Conservation (phyloP, 331 rosid species). For the Ulmus americana region DNA sequence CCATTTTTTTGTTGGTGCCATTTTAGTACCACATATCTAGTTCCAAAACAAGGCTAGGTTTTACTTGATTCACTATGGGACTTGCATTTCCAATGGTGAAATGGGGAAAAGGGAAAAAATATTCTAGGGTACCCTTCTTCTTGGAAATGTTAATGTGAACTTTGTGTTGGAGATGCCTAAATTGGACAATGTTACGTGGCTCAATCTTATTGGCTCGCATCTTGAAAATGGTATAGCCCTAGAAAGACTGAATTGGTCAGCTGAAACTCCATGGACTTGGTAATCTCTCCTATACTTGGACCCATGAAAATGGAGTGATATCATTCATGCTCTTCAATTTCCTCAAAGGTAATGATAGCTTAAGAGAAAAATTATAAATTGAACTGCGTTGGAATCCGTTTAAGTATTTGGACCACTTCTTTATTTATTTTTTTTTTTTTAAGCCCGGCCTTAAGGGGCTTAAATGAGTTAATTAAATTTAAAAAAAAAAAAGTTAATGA, state of each 20-base stretch:
- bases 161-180: conserved; percentile 19
- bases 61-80: background rate
- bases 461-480: too few species aligned
- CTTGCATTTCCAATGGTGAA: background rate
- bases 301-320: background rate
- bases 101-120: conserved; percentile 1
- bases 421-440: too few species aligned
- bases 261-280: background rate
- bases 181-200: conserved; percentile 21
- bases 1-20: too few species aligned
- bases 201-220: conserved; percentile 1
- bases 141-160: conserved; percentile 10
- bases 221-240: background rate
- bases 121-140: conserved; percentile 17
- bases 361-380: too few species aligned
- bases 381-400: too few species aligned
- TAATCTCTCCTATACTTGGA: background rate
- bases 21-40: conserved; percentile 18
- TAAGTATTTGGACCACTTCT: too few species aligned
- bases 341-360: too few species aligned
- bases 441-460: too few species aligned
- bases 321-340: too few species aligned
- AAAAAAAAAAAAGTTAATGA: too few species aligned
- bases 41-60: conserved; percentile 7
- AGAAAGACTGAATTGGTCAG: background rate